Evolutionary conservation across 441 rosid species (phyloP).

Genomic region (Pelargonium australe): DNA sequence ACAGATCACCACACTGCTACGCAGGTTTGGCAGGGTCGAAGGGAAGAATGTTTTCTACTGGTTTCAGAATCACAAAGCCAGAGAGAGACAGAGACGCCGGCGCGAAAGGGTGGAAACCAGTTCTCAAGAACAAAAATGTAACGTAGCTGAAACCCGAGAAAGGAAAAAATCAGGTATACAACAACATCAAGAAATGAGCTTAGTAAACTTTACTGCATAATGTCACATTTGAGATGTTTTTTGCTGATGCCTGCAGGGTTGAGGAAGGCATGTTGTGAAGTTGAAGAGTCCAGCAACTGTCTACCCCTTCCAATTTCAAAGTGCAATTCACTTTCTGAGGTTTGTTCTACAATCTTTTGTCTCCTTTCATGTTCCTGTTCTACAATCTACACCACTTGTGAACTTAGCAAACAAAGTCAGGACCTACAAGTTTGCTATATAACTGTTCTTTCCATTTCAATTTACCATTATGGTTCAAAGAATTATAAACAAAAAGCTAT

Average conservation of each 20-base stretch:
- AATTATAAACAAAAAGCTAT: too few species aligned
- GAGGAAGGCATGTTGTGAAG: slow-evolving; percentile 29
- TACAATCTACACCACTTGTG: background rate
- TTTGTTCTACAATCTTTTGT: slow-evolving; percentile 12
- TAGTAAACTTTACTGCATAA: background rate
- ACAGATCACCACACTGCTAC: slow-evolving; percentile 38
- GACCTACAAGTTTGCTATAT: background rate
- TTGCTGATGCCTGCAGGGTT: slow-evolving; percentile 20
- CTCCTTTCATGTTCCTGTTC: background rate
- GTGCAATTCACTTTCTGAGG: slow-evolving; percentile 31
- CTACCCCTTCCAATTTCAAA: slow-evolving; percentile 23
- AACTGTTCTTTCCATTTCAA: too few species aligned
- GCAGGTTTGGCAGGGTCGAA: slow-evolving; percentile 56
- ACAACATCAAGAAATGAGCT: background rate
- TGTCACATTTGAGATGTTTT: background rate
- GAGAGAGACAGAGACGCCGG: slow-evolving; percentile 55
- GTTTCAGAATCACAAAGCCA: slow-evolving; percentile 76
- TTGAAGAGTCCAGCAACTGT: slow-evolving; percentile 38
- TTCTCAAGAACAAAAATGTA: slow-evolving; percentile 15
- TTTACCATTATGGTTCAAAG: too few species aligned
- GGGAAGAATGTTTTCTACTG: slow-evolving; percentile 75
- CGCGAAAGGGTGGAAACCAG: slow-evolving; percentile 22
- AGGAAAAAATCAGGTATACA: slow-evolving; percentile 29
- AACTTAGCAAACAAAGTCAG: background rate
- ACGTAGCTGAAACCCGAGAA: slow-evolving; percentile 13